These are phyloP conservation scores for Colletotrichum graminicola DNA, from an alignment of 2,329 filamentous ascomycete genomes.

Conservation along the genomic window DNA sequence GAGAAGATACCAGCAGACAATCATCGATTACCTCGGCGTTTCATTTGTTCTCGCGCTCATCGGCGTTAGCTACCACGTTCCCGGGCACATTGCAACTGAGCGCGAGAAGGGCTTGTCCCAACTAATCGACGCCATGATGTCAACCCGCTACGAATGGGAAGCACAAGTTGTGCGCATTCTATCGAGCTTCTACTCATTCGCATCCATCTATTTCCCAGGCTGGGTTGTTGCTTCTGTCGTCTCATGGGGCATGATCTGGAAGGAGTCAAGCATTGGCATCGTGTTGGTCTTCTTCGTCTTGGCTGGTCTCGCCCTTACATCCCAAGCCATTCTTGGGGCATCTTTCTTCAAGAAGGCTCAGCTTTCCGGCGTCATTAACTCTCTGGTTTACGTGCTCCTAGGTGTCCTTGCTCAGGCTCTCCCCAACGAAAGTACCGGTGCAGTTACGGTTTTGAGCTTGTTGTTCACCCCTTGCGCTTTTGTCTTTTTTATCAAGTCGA, in stretches of 20 bases:
- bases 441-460: slow-evolving; percentile 77
- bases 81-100: slow-evolving; percentile 77
- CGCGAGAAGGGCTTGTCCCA: slow-evolving; percentile 79
- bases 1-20: slow-evolving; percentile 71
- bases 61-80: slow-evolving; percentile 78
- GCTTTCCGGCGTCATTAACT: slow-evolving; percentile 84
- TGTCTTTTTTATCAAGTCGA: slow-evolving; percentile 80
- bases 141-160: slow-evolving; percentile 67
- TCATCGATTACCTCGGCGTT: slow-evolving; percentile 75
- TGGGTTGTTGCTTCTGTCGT: slow-evolving; percentile 69
- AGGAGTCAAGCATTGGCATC: slow-evolving; percentile 71
- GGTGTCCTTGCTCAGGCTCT: slow-evolving; percentile 86
- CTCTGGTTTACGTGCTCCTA: slow-evolving; percentile 78
- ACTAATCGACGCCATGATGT: slow-evolving; percentile 81
- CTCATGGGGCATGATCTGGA: slow-evolving; percentile 72
- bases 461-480: slow-evolving; percentile 91
- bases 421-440: slow-evolving; percentile 69
- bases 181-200: slow-evolving; percentile 76
- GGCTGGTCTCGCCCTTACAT: slow-evolving; percentile 79
- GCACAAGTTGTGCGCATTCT: slow-evolving; percentile 55
- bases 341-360: slow-evolving; percentile 90
- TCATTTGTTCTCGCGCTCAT: slow-evolving; percentile 78
- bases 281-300: slow-evolving; percentile 82
- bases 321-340: slow-evolving; percentile 84
- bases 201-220: slow-evolving; percentile 70